These are phyloP conservation scores for Ascochyta koolunga DNA, from an alignment of 2,329 filamentous ascomycete genomes.

Conservation along the genomic window DNA sequence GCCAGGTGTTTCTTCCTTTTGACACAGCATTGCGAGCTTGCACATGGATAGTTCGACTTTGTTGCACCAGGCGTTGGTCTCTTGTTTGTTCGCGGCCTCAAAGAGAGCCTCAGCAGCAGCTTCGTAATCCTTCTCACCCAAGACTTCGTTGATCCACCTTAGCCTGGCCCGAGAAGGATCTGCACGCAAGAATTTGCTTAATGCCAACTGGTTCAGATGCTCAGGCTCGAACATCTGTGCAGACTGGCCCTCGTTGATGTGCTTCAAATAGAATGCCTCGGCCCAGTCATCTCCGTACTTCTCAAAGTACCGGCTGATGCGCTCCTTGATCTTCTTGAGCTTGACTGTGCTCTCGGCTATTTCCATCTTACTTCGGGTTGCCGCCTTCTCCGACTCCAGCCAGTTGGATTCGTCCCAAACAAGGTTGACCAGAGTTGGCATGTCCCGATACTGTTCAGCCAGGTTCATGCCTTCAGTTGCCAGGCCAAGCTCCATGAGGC, in stretches of 20 bases:
- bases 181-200: slow-evolving; percentile 79
- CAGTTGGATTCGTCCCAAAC: slow-evolving; percentile 54
- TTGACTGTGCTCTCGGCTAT: slow-evolving; percentile 44
- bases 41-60: slow-evolving; percentile 90
- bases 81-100: slow-evolving; percentile 70
- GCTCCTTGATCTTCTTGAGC: slow-evolving; percentile 52
- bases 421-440: slow-evolving; percentile 65
- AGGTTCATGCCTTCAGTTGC: slow-evolving; percentile 64
- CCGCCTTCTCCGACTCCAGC: slow-evolving; percentile 41
- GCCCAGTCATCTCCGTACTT: slow-evolving; percentile 71
- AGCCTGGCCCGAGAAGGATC: slow-evolving; percentile 76
- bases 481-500: slow-evolving; percentile 57
- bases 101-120: slow-evolving; percentile 75
- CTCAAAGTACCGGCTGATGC: slow-evolving; percentile 62
- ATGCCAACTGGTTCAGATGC: slow-evolving; percentile 69
- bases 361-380: slow-evolving; percentile 43
- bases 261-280: slow-evolving; percentile 78
- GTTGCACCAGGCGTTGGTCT: slow-evolving; percentile 87
- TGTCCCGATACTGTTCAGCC: slow-evolving; percentile 68
- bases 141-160: slow-evolving; percentile 93
- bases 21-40: slow-evolving; percentile 70
- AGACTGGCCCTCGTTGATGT: slow-evolving; percentile 63
- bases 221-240: slow-evolving; percentile 68
- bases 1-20: slow-evolving; percentile 54
- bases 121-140: slow-evolving; percentile 74